These are phyloP conservation scores for Magnaporthiopsis rhizophila DNA, from an alignment of 2,329 filamentous ascomycete genomes.

Conservation along the genomic window DNA sequence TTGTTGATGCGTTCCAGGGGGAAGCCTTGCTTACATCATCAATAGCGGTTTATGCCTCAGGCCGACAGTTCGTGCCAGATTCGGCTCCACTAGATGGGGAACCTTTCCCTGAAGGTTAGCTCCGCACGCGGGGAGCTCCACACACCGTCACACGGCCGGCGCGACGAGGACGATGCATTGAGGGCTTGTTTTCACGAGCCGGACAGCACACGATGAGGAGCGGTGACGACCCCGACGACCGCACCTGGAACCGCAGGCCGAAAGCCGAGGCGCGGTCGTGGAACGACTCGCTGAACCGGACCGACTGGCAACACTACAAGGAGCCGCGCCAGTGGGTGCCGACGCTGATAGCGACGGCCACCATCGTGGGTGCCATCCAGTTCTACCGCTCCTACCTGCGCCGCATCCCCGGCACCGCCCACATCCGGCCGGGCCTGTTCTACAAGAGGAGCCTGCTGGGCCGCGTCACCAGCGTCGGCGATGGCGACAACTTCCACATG, in stretches of 20 bases:
- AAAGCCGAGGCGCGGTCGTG: constrained; percentile 24
- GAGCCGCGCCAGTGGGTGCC: constrained; percentile 46
- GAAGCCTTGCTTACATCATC: background rate
- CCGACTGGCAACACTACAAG: constrained; percentile 45
- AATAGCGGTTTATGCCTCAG: background rate
- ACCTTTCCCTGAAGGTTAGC: background rate
- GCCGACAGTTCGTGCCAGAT: background rate
- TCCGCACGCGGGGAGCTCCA: background rate
- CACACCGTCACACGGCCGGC: no score
- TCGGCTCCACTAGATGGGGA: background rate
- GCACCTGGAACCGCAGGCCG: background rate
- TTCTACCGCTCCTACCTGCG: constrained; percentile 72
- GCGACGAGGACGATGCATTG: background rate
- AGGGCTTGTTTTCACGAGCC: background rate
- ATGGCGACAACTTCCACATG: constrained; percentile 91
- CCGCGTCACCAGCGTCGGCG: constrained; percentile 84
- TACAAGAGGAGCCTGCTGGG: constrained; percentile 72
- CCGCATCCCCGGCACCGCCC: constrained; percentile 68
- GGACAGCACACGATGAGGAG: constrained; percentile 2
- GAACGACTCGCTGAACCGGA: constrained; percentile 34
- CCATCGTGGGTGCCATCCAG: constrained; percentile 44
- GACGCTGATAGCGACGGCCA: constrained; percentile 45
- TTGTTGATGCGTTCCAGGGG: no score
- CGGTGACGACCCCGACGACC: background rate
- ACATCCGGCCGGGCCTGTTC: constrained; percentile 70